Base-by-base conservation (phyloP, 306 rosid genomes). In the Sophora flavescens region DNA sequence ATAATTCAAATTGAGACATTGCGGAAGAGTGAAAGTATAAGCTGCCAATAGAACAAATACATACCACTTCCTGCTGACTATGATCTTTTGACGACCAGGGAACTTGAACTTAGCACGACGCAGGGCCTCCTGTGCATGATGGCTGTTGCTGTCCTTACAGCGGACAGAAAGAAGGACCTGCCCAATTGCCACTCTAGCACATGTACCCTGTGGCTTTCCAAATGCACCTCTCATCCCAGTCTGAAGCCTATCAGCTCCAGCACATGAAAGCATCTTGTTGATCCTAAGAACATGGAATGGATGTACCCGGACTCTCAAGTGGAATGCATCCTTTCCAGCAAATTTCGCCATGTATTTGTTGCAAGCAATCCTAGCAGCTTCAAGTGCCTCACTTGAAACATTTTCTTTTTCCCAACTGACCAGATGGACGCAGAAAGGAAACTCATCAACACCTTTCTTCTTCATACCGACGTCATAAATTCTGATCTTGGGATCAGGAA, bases 351-450 rank as follows among this genome's bases (percentile, higher is more conserved):
- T 90, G 68, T 93, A 90, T 70, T 90, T 92, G 83, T 92, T 92
- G 80, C 96, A 92, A 0, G 97, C 96, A 67, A 89, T 93, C 9
- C 98, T 69, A 22, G 96, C 95, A 0, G 98, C 96, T 77, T 93
- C 98, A 10, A 91, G 78, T 3, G 96, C 98, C 59, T 93, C 95
- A 61, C 91, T 86, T 0, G 97, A 87, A 48, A 93, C 97, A 42
- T 93, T 93, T 45, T 93, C 97, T 76, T 93, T 93, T 78, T 93
- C 97, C 96, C 97, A 93, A 8, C 92, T 85, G 14, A 93, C 97
- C 2, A 93, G 86, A 77, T 93, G 97, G 57, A 93, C 96, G 35
- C 97, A 93, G 89, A 90, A 90, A 0, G 97, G 97, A 54, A 91
- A 92, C 81, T 92, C 97, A 44, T 92, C 96, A 22, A 89, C 97